These are phyloP conservation scores for Podospora fimiseda DNA, from an alignment of 495 filamentous ascomycete species.

Conservation along the genomic window DNA sequence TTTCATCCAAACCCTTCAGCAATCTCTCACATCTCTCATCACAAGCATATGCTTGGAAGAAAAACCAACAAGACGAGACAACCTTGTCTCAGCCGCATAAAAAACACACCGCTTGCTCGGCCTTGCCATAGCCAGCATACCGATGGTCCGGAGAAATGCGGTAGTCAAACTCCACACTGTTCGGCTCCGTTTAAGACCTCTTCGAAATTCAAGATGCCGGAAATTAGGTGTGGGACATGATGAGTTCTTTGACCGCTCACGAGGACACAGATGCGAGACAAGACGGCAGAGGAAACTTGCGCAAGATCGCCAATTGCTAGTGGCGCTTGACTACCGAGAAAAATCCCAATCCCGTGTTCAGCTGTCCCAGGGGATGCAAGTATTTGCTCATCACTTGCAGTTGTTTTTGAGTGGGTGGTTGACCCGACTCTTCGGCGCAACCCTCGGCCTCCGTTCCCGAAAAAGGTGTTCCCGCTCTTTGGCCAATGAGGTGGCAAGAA, in stretches of 20 bases:
- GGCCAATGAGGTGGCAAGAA: not conserved
- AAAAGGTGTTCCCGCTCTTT: conserved; percentile 2
- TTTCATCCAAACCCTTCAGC: not conserved
- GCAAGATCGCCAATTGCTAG: not conserved
- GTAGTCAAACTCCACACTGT: not conserved
- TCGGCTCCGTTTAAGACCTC: not conserved
- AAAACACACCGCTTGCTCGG: not conserved
- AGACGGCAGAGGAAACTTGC: not conserved
- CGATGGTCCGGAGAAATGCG: not conserved
- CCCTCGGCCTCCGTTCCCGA: not conserved
- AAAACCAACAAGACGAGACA: conserved; percentile 8
- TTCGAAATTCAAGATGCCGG: not conserved
- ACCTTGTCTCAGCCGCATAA: not conserved
- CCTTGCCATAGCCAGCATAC: not conserved
- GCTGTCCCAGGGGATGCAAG: not conserved
- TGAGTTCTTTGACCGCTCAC: not conserved
- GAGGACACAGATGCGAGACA: not conserved
- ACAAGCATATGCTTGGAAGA: not conserved
- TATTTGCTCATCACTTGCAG: too few relatives aligned
- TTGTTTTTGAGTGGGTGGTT: too few relatives aligned
- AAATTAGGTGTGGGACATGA: conserved; percentile 9
- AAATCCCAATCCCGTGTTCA: conserved; percentile 1
- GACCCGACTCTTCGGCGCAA: conserved; percentile 4
- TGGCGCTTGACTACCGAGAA: not conserved
- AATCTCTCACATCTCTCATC: not conserved